Base-by-base conservation (phyloP, 2,329 filamentous ascomycete genomes). In the Scolecobasidium constrictum region DNA sequence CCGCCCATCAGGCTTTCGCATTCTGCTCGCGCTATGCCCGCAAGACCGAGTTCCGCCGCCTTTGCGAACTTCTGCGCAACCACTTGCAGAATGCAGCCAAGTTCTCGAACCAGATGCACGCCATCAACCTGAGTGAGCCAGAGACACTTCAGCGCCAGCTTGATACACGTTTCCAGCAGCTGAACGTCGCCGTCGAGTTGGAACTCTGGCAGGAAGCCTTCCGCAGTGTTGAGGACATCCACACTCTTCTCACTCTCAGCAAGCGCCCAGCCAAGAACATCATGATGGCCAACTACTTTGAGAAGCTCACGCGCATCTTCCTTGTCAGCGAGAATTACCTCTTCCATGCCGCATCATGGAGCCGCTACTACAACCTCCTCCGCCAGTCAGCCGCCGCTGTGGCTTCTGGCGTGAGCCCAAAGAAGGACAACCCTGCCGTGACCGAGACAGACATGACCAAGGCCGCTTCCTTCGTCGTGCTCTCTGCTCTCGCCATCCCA, bases 221-320 rank as follows among this genome's bases (percentile, higher is more conserved):
- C 83, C 85, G 92, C 64, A 95, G 87, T 59, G 90, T 98, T 39
- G 92, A 98, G 69, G 92, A 98, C 61, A 96, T 96, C 53, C 92
- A 98, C 70, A 96, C 88, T 40, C 78, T 98, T 43, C 79, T 98
- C 53, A 96, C 83, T 70, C 76, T 96, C 54, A 96, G 90, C 81
- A 96, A 96, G 77, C 85, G 92, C 44, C 88, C 88, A 31, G 83
- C 92, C 43, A 96, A 96, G 81, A 95, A 95, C 63, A 75, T 95
- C 60, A 96, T 98, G 92, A 98, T 98, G 92, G 92, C 92, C 68
- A 98, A 96, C 72, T 98, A 98, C 75, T 98, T 96, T 67, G 92
- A 98, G 75, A 96, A 96, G 71, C 80, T 98, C 46, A 95, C 92
- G 33, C 81, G 88, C 50, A 98, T 98, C 63, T 98, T 98, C 75